Evolutionary conservation across 257 asterid species (phyloP), one percentile per base, ranked within the genome.

Genomic region (Capsicum rhomboideum): DNA sequence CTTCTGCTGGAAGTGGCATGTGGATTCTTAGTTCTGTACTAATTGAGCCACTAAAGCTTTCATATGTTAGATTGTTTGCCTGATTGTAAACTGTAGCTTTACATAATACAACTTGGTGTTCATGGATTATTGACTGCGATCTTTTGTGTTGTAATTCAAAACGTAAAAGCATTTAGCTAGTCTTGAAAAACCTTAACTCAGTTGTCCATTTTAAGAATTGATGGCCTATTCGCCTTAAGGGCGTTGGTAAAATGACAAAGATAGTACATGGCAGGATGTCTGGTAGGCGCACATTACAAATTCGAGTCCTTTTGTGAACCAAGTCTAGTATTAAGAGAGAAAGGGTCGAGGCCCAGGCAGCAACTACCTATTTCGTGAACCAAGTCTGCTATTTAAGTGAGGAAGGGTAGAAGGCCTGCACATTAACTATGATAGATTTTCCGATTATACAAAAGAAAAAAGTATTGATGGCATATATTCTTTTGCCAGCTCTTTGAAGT

Each of bases 21-120:
- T 84, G 34, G 21, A 49, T 63, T 83, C 79, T 56, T 86, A 84
- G 77, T 42, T 87, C 52, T 20, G n/a, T 84, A 61, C 69, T 85
- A 44, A 23, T 55, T 61, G n/a, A 78, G 68, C 82, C 85, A 14
- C 84, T 61, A 20, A 68, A 68, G 56, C 64, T 78, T 69, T 59
- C 77, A 69, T 86, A 54, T 83, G 29, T 82, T 14, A 34, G 63
- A 86, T 55, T 82, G 82, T 86, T 79, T 59, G 75, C 63, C 63
- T 78, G 20, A 85, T 84, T 86, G 87, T 83, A 56, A 85, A 50
- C 68, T 83, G 59, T 29, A 82, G 79, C 86, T 49, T 79, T 80
- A 75, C 83, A 80, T 82, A 82, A 82, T 82, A 72, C 68, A 68
- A 20, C 54, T 54, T 71, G 53, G 34, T 77, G 28, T 40, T 34